Evolutionary conservation across 106 monocot genomes (phyloP).

Genomic region (Hemerocallis citrina): DNA sequence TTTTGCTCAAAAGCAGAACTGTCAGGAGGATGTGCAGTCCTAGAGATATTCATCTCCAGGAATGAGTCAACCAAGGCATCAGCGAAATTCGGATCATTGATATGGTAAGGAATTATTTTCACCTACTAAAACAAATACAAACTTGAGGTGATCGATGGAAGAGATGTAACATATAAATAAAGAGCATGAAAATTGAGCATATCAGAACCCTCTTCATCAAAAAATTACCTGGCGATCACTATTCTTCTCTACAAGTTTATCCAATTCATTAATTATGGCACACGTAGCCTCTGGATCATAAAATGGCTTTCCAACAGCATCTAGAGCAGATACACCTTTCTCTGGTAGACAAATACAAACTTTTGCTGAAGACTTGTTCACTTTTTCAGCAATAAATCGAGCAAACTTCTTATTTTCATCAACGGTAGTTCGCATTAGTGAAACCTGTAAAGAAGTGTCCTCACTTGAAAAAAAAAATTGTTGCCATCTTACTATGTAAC

Average conservation of each 20-base stretch:
- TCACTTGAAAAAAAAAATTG: not conserved
- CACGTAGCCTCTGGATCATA: conserved; percentile 67
- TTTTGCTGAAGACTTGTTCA: conserved; percentile 60
- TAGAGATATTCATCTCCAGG: conserved; percentile 43
- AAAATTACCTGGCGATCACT: conserved; percentile 46
- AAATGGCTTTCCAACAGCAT: conserved; percentile 82
- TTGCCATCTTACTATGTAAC: not conserved
- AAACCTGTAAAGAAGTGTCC: conserved; percentile 58
- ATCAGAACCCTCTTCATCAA: not conserved
- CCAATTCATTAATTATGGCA: conserved; percentile 55
- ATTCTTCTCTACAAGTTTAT: conserved; percentile 55
- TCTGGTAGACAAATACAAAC: conserved; percentile 69
- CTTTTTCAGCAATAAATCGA: conserved; percentile 79
- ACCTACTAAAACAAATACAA: conserved; percentile 39
- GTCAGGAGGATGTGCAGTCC: conserved; percentile 9
- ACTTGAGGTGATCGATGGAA: not conserved
- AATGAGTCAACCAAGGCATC: conserved; percentile 71
- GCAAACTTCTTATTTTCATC: conserved; percentile 92
- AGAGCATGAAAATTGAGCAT: not conserved
- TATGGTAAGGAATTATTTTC: conserved; percentile 64
- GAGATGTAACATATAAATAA: not conserved
- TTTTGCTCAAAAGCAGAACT: conserved; percentile 8
- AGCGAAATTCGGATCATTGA: conserved; percentile 88
- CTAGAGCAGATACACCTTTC: conserved; percentile 77
- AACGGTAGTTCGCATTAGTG: conserved; percentile 65